These are phyloP conservation scores for Chloris gayana DNA, from an alignment of 176 grass and related monocot genomes.

Conservation along the genomic window DNA sequence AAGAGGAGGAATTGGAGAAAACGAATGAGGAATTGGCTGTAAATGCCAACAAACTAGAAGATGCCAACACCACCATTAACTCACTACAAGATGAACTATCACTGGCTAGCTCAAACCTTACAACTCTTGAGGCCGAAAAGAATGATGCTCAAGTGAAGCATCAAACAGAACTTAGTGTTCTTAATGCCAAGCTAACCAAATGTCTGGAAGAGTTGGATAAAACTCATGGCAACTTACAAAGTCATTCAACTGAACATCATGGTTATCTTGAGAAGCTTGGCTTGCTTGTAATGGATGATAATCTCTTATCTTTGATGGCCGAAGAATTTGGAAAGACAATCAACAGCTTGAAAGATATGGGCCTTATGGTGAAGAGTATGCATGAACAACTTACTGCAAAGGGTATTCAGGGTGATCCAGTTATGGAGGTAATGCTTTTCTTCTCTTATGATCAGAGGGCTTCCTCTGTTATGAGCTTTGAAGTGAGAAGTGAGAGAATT, in stretches of 20 bases:
- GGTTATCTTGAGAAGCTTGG: conserved; percentile 68
- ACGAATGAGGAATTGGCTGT: conserved; percentile 66
- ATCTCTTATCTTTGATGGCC: conserved; percentile 51
- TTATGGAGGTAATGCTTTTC: conserved; percentile 69
- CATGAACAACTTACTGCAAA: conserved; percentile 68
- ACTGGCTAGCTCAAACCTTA: conserved; percentile 55
- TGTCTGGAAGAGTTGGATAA: conserved; percentile 68
- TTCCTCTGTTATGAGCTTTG: conserved; percentile 20
- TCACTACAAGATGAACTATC: conserved; percentile 73
- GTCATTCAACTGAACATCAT: conserved; percentile 62
- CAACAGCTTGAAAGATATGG: conserved; percentile 65
- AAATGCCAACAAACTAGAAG: conserved; percentile 60
- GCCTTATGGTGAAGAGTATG: conserved; percentile 71
- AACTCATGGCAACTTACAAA: conserved; percentile 61
- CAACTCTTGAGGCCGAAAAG: conserved; percentile 59
- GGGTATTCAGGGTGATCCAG: conserved; percentile 54
- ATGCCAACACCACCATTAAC: conserved; percentile 67
- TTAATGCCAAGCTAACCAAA: conserved; percentile 69
- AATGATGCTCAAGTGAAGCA: conserved; percentile 59
- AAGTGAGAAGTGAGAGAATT: conserved; percentile 28
- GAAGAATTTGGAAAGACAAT: conserved; percentile 79
- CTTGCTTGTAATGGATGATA: conserved; percentile 63
- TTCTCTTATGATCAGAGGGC: background rate
- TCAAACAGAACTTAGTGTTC: conserved; percentile 55
- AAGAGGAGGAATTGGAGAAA: conserved; percentile 82